Base-by-base conservation (phyloP, 352 stramenopile genomes). In the Globisporangium polare region DNA sequence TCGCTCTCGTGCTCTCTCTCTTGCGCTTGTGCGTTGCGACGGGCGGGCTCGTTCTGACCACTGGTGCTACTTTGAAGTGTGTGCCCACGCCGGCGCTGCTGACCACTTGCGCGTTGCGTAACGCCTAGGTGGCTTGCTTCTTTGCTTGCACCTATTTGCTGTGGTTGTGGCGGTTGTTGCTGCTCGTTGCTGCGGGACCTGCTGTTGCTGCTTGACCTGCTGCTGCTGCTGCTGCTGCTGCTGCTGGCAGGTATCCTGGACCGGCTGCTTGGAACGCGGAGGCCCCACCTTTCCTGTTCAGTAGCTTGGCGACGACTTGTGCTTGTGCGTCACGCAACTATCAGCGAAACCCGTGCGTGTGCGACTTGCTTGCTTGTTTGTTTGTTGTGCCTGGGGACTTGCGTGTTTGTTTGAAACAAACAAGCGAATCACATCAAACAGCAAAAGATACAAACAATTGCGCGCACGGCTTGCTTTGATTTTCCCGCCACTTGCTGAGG, bases 11-110 rank as follows among this genome's bases (percentile, higher is more conserved):
- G n/a, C n/a, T n/a, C n/a, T n/a, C n/a, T 49, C 20, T 8, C 18
- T 49, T 26, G 20, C 45, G 22, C 46, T 56, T 53, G 15, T 37
- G 42, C 13, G 22, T 51, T 5, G 18, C 39, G 9, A 15, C 15
- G 37, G 17, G 24, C 60, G 20, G 60, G 53, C 60, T 66, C 60
- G 39, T 66, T 66, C 60, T 66, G 60, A 60, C 60, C 60, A 66
- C 60, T 66, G 60, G 45, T 41, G 29, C 17, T 24, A 53, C 46
- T 49, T 46, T 50, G 37, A 60, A 46, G 53, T 60, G 52, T 55
- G 52, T 65, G 53, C 51, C 56, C 52, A 66, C 52, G 1, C 26
- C 22, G 53, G 24, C 22, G 35, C 26, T 59, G 53, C 39, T 63
- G 57, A 60, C 37, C 53, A 60, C 53, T 60, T 51, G 37, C 29